A percentile compares a stretch with the other conserved stretches of the same genome.
These are phyloP conservation scores for Aspergillus sp. DNA, from an alignment of 2,329 filamentous ascomycete genomes.

Conservation along the genomic window DNA sequence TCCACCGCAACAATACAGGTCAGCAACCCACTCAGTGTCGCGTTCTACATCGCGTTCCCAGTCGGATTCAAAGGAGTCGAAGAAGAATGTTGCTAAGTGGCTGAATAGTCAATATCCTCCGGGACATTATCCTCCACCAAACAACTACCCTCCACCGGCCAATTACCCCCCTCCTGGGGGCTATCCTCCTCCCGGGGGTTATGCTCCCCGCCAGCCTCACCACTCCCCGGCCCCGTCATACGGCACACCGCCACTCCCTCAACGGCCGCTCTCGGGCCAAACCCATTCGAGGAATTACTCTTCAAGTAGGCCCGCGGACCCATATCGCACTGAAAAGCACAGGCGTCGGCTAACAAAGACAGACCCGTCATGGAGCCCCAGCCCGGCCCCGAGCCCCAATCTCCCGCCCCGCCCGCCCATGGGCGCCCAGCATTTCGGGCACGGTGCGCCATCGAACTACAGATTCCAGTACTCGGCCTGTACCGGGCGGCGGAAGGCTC, in stretches of 20 bases:
- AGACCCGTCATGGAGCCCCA: constrained; percentile 46
- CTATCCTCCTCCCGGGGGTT: not conserved
- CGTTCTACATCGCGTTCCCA: no score
- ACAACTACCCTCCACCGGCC: not conserved
- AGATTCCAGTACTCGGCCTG: constrained; percentile 92
- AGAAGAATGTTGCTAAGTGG: no score
- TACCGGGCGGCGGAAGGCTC: constrained; percentile 80
- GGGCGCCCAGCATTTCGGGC: constrained; percentile 70
- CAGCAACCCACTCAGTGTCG: no score
- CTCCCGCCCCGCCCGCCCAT: constrained; percentile 67
- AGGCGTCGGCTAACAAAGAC: not conserved
- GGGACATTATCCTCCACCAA: constrained; percentile 7
- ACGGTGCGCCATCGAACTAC: constrained; percentile 77
- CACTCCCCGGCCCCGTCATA: constrained; percentile 8
- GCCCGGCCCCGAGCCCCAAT: constrained; percentile 49
- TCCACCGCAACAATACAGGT: constrained; percentile 12
- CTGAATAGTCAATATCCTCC: not conserved
- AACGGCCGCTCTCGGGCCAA: constrained; percentile 11
- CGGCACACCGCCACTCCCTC: constrained; percentile 19
- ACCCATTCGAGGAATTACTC: constrained; percentile 14
- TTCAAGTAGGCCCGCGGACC: constrained; percentile 12
- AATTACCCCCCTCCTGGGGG: constrained; percentile 6
- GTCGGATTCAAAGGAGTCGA: no score
- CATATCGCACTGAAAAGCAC: not conserved
- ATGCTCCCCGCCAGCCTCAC: not conserved